phyloP scores from a whole-genome alignment of 768 basidiomycete genomes.

The Cantharellus anzutake region DNA sequence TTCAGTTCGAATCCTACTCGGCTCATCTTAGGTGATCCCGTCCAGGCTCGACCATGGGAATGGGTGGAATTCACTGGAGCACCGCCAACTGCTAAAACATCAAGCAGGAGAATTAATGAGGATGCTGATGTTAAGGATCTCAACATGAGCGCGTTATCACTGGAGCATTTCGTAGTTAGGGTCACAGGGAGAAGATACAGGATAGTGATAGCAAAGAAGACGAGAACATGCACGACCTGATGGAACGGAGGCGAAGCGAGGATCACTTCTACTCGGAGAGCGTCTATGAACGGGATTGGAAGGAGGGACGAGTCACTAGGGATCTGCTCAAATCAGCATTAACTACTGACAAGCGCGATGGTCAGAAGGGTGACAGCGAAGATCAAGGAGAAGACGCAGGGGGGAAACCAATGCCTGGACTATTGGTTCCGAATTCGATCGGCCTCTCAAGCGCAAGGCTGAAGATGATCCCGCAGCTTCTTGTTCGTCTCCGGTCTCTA shows the following conservation, averaged over 20 bases:
- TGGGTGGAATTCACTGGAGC: constrained; percentile 6
- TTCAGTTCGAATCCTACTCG: background rate
- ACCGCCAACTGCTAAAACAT: background rate
- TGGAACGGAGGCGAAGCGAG: background rate
- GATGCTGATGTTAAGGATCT: background rate
- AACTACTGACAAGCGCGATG: background rate
- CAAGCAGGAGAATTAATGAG: background rate
- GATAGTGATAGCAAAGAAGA: background rate
- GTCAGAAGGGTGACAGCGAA: background rate
- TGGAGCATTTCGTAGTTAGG: constrained; percentile 6
- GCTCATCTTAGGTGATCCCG: background rate
- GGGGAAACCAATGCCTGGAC: background rate
- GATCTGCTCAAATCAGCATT: background rate
- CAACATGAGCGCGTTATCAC: constrained; percentile 6
- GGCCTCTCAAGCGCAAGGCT: background rate
- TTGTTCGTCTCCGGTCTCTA: background rate
- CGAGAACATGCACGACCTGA: background rate
- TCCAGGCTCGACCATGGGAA: constrained; percentile 7
- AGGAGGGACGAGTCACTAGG: constrained; percentile 4
- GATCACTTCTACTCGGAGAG: constrained; percentile 6
- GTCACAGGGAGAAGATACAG: background rate
- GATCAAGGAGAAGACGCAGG: background rate
- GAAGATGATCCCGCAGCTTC: background rate
- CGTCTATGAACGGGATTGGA: constrained; percentile 8
- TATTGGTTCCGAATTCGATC: background rate